Evolutionary conservation across 2,329 filamentous ascomycete species (phyloP).

Genomic region (Coleophoma eucalyptorum): DNA sequence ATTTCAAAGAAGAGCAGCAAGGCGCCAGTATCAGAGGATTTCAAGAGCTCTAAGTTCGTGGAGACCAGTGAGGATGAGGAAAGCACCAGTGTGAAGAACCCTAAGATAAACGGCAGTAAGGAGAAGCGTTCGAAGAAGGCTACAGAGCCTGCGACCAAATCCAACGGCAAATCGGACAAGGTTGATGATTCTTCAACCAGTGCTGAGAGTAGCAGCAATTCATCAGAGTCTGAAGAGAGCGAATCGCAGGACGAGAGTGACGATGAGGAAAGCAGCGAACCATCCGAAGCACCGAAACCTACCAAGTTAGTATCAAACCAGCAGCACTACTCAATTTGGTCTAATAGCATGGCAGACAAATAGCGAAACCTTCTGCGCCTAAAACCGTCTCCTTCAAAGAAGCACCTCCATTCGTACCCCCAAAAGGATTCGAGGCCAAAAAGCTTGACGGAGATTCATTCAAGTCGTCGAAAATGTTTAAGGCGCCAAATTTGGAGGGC

Average conservation of each 20-base stretch:
- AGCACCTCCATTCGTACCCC: conserved; percentile 2
- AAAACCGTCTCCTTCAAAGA: conserved; percentile 10
- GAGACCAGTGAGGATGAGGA: conserved; percentile 23
- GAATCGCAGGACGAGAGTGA: conserved; percentile 21
- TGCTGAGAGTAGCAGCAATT: conserved; percentile 9
- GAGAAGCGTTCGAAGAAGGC: conserved; percentile 4
- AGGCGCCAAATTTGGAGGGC: conserved; percentile 54
- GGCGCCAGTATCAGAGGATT: conserved; percentile 9
- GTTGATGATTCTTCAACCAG: conserved; percentile 11
- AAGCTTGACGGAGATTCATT: conserved; percentile 8
- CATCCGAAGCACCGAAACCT: neutral
- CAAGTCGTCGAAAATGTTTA: conserved; percentile 44
- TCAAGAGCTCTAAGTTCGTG: conserved; percentile 24
- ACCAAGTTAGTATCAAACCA: too few relatives aligned
- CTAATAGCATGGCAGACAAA: conserved; percentile 10
- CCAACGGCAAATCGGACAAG: conserved; percentile 19
- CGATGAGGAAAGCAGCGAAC: conserved; percentile 31
- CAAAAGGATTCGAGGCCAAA: conserved; percentile 18
- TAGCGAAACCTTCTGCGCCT: conserved; percentile 8
- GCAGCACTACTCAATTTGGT: too few relatives aligned
- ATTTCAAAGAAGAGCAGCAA: conserved; percentile 7
- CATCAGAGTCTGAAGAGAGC: conserved; percentile 16
- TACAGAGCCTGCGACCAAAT: conserved; percentile 4
- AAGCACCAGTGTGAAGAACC: neutral
- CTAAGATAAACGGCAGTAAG: too few relatives aligned